A percentile compares a stretch with the other conserved stretches of the same genome.
Evolutionary conservation across 169 alveolate species (phyloP).

Genomic region (Cystoisospora suis): DNA sequence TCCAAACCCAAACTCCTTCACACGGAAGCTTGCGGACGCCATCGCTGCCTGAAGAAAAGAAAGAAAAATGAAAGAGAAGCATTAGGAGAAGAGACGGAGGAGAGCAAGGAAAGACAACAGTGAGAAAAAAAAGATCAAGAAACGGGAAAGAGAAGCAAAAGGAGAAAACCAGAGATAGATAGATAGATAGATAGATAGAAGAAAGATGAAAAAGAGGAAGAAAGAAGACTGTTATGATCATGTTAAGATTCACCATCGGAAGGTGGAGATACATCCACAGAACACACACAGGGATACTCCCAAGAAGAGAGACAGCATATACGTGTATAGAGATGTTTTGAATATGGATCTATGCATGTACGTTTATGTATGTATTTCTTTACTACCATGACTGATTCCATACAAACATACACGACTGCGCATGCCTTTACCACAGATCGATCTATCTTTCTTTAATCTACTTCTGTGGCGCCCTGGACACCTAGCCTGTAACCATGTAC

Average conservation of each 20-base stretch:
- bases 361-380: background rate
- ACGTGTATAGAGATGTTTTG: background rate
- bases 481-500: too few relatives aligned
- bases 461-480: background rate
- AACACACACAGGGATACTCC: too few relatives aligned
- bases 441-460: too few relatives aligned
- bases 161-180: background rate
- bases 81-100: background rate
- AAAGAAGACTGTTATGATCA: too few relatives aligned
- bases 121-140: background rate
- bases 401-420: background rate
- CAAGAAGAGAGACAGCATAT: too few relatives aligned
- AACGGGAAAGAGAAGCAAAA: background rate
- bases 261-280: too few relatives aligned
- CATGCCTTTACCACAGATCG: background rate
- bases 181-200: background rate
- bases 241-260: too few relatives aligned
- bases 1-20: constrained; percentile 41
- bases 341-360: too few relatives aligned
- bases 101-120: background rate
- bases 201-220: background rate
- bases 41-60: constrained; percentile 52
- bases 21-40: constrained; percentile 53
- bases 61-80: background rate
- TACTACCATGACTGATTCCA: background rate